Percentiles rank a stretch among this genome's conserved stretches.
These are phyloP conservation scores for Salix exigua DNA, from an alignment of 345 rosid genomes.

Conservation along the genomic window DNA sequence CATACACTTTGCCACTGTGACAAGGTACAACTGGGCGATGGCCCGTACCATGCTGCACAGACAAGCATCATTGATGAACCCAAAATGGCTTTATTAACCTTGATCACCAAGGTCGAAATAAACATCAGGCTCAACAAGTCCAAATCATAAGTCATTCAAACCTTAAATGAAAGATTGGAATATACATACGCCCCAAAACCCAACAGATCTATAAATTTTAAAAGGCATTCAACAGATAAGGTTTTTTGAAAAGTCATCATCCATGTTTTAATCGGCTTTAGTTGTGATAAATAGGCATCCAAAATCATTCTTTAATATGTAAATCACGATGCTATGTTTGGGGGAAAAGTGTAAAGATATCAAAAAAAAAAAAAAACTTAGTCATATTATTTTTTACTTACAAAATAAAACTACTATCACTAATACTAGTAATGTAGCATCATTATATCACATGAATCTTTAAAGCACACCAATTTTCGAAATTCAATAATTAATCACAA, in stretches of 20 bases:
- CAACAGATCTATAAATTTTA: background rate
- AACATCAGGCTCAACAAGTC: background rate
- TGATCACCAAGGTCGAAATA: background rate
- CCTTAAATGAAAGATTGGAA: background rate
- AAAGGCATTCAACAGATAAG: background rate
- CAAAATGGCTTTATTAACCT: background rate
- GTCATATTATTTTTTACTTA: background rate
- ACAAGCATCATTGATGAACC: slow-evolving; percentile 3
- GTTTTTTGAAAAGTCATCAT: background rate
- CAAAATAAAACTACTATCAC: no score
- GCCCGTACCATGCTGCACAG: slow-evolving; percentile 38
- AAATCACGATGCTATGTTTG: background rate
- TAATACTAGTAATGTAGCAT: no score
- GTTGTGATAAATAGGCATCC: background rate
- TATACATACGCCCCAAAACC: background rate
- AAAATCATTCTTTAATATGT: background rate
- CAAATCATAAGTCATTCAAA: background rate
- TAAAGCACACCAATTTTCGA: background rate
- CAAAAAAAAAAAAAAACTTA: background rate
- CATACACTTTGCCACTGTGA: slow-evolving; percentile 27
- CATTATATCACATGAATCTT: background rate
- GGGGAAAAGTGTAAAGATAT: no score
- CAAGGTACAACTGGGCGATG: slow-evolving; percentile 30
- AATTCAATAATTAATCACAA: background rate
- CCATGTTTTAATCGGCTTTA: background rate